A percentile compares a stretch with the other conserved stretches of the same genome.
Conservation (phyloP, 2,329 filamentous ascomycete species). For the Penicillium sp. region DNA sequence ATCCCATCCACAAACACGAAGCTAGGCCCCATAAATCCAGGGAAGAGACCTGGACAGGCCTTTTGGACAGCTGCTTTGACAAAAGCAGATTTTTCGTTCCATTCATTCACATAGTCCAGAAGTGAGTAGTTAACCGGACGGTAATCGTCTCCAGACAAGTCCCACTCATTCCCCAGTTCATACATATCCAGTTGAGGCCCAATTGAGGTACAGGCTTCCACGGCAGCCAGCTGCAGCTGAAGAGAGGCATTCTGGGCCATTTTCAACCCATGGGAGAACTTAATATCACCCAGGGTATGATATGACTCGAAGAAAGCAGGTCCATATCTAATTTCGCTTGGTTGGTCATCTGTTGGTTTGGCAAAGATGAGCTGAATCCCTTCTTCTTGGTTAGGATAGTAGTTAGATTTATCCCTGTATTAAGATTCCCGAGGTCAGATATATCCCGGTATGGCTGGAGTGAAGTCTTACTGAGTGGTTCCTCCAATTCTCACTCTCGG, state of each 20-base stretch:
- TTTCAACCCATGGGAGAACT: slow-evolving; percentile 13
- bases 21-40: slow-evolving; percentile 12
- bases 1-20: slow-evolving; percentile 8
- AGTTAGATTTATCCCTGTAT: slow-evolving; percentile 10
- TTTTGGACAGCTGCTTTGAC: slow-evolving; percentile 8
- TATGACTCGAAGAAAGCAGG: slow-evolving; percentile 14
- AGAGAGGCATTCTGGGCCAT: slow-evolving; percentile 10
- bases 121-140: slow-evolving; percentile 11
- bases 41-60: slow-evolving; percentile 8
- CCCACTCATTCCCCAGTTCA: slow-evolving; percentile 18
- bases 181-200: slow-evolving; percentile 7
- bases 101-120: slow-evolving; percentile 13
- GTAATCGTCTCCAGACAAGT: slow-evolving; percentile 6
- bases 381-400: slow-evolving; percentile 6
- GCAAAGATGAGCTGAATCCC: slow-evolving; percentile 4
- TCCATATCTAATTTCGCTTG: slow-evolving; percentile 11
- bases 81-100: slow-evolving; percentile 11
- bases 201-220: slow-evolving; percentile 8
- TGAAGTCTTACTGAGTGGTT: slow-evolving; percentile 7
- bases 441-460: background rate
- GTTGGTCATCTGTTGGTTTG: slow-evolving; percentile 9
- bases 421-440: background rate
- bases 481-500: slow-evolving; percentile 13
- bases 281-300: slow-evolving; percentile 4
- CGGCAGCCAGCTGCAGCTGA: slow-evolving; percentile 2